phyloP scores from a whole-genome alignment of 2,329 filamentous ascomycete genomes.

The Xylariaceae sp. region DNA sequence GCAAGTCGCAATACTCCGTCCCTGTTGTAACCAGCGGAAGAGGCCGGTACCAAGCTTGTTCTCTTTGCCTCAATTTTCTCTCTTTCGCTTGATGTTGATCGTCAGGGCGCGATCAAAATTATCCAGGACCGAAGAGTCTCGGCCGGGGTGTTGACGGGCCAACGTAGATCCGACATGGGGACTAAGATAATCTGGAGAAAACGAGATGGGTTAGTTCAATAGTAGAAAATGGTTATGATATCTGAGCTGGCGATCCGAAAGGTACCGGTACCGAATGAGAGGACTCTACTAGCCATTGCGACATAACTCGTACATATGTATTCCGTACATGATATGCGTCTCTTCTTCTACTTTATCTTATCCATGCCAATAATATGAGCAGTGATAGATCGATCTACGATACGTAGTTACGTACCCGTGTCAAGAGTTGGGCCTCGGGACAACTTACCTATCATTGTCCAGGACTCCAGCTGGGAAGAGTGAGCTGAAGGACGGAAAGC shows the following conservation, averaged over 20 bases:
- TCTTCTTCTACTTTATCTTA: background rate
- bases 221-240: too few relatives aligned
- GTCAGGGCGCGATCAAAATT: background rate
- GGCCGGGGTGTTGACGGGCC: background rate
- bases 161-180: background rate
- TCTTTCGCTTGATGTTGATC: background rate
- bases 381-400: background rate
- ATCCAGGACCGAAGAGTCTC: background rate
- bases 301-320: background rate
- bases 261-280: background rate
- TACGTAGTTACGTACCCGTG: background rate
- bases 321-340: background rate
- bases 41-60: background rate
- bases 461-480: background rate
- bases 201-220: too few relatives aligned
- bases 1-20: conserved; percentile 1
- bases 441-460: too few relatives aligned
- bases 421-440: too few relatives aligned
- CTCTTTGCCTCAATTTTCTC: background rate
- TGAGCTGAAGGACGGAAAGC: conserved; percentile 8
- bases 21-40: background rate
- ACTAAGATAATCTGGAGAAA: too few relatives aligned
- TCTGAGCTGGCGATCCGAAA: background rate
- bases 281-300: background rate
- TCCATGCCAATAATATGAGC: background rate